phyloP scores from a whole-genome alignment of 352 stramenopile genomes.

The Globisporangium radiosum region DNA sequence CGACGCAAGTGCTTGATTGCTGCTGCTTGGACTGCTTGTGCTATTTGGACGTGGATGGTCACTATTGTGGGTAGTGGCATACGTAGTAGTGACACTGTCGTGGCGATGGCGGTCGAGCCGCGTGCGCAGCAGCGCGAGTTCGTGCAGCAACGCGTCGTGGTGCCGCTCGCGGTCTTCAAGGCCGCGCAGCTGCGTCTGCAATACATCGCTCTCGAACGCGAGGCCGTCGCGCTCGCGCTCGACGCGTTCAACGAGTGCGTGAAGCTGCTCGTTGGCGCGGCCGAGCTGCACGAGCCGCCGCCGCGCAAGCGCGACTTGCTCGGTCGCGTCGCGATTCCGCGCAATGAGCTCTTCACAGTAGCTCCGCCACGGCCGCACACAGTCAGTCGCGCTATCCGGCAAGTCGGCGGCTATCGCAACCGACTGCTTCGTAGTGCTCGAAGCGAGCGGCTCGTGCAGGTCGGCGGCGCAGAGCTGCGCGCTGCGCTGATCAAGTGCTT shows the following conservation, averaged over 20 bases:
- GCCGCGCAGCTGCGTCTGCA: constrained; percentile 67
- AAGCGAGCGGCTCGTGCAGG: background rate
- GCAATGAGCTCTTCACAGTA: constrained; percentile 73
- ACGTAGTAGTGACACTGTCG: too few relatives aligned
- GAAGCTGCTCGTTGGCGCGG: constrained; percentile 80
- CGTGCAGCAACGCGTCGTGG: constrained; percentile 60
- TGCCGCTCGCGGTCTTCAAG: constrained; percentile 62
- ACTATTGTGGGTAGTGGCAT: too few relatives aligned
- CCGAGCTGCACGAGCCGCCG: constrained; percentile 58
- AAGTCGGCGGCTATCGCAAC: background rate
- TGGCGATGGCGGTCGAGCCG: constrained; percentile 10
- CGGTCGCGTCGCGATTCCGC: constrained; percentile 70
- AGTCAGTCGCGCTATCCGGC: background rate
- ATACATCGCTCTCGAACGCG: constrained; percentile 75
- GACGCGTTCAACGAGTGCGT: constrained; percentile 77
- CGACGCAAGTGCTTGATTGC: background rate
- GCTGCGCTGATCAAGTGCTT: constrained; percentile 1
- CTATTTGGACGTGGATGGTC: too few relatives aligned
- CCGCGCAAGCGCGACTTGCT: constrained; percentile 59
- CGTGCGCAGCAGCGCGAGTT: constrained; percentile 42
- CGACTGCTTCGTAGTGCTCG: background rate
- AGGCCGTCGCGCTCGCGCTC: constrained; percentile 77
- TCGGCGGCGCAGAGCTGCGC: background rate
- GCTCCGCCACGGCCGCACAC: constrained; percentile 45
- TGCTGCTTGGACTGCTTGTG: background rate